Evolutionary conservation across 306 rosid species (phyloP).

Genomic region (Abrus pulchellus): DNA sequence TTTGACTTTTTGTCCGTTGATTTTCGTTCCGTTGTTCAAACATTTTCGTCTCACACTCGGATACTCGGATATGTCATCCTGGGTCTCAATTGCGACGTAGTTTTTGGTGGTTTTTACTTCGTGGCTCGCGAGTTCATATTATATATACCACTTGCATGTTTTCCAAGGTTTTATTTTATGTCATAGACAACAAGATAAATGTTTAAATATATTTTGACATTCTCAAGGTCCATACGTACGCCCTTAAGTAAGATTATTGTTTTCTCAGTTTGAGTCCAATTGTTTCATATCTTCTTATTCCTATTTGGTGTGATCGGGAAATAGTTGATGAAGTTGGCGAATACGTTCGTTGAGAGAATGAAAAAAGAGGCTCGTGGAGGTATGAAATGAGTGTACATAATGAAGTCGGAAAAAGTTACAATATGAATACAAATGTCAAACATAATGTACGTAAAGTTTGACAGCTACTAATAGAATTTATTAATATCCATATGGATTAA

Average conservation of each 20-base stretch:
- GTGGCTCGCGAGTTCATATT: neutral
- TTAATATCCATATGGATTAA: neutral
- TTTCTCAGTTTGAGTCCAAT: too few relatives aligned
- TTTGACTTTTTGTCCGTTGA: conserved; percentile 33
- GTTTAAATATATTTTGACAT: neutral
- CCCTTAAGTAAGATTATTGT: too few relatives aligned
- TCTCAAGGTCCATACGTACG: too few relatives aligned
- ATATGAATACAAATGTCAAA: neutral
- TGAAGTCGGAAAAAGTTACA: too few relatives aligned
- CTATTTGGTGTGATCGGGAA: too few relatives aligned
- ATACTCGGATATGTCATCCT: neutral
- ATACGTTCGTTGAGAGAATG: too few relatives aligned
- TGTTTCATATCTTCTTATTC: too few relatives aligned
- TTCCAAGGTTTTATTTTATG: conserved; percentile 34
- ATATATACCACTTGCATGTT: neutral
- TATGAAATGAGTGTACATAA: too few relatives aligned
- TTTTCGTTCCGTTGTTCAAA: conserved; percentile 38
- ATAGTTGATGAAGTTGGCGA: too few relatives aligned
- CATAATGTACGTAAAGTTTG: neutral
- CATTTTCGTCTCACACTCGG: conserved; percentile 38
- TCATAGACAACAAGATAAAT: neutral
- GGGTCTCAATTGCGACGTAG: neutral
- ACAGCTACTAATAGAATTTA: neutral
- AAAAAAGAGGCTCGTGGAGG: too few relatives aligned
- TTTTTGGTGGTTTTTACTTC: neutral